Evolutionary conservation across 139 green algal genomes (phyloP).

Genomic region (Eudorina sp.): DNA sequence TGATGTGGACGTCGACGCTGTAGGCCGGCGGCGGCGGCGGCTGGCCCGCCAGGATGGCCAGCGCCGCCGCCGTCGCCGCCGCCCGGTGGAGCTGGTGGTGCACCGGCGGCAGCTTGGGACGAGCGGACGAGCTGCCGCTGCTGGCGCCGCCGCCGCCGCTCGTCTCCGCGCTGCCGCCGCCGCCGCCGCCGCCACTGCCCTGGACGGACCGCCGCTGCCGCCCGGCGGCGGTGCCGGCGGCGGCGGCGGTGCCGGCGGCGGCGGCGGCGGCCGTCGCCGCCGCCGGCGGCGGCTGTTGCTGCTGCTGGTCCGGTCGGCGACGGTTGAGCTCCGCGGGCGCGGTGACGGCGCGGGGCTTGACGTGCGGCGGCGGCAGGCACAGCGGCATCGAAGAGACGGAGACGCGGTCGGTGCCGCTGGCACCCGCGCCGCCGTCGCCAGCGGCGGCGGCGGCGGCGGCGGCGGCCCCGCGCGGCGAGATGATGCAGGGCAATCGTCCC

Average conservation of each 20-base stretch:
- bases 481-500: constrained; percentile 19
- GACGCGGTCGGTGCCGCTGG: neutral
- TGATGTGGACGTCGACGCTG: neutral
- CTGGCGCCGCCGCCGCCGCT: neutral
- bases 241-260: neutral
- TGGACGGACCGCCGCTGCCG: neutral
- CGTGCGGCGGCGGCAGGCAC: neutral
- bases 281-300: neutral
- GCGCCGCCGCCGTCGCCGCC: constrained; percentile 3
- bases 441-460: no score
- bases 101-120: neutral
- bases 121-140: neutral
- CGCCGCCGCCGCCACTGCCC: neutral
- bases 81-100: constrained; percentile 24
- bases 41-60: constrained; percentile 17
- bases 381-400: neutral
- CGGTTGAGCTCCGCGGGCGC: constrained; percentile 15
- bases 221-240: neutral
- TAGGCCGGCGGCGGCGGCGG: neutral
- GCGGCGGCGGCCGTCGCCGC: neutral
- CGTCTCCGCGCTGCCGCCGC: neutral
- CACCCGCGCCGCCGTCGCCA: no score
- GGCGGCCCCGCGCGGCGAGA: neutral
- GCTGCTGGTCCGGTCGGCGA: neutral
- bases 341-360: constrained; percentile 2